Conservation (phyloP, 441 rosid genomes). For the Bocquillonia castaneifolia region DNA sequence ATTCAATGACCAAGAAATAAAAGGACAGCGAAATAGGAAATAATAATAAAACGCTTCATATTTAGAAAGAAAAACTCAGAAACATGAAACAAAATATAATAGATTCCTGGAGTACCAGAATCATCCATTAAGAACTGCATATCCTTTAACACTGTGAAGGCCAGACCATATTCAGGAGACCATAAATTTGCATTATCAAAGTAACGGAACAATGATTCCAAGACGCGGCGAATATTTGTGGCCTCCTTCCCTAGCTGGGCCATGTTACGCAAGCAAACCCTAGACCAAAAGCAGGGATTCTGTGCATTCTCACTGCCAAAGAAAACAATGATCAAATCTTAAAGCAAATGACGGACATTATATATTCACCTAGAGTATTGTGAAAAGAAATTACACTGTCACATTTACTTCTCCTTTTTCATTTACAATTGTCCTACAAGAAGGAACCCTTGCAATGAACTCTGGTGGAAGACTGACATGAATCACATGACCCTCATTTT, state of each 20-base stretch:
- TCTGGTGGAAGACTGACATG: conserved; percentile 41
- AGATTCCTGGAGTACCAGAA: conserved; percentile 44
- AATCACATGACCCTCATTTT: conserved; percentile 62
- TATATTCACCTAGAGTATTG: conserved; percentile 16
- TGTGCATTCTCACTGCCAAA: conserved; percentile 62
- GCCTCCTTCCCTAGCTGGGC: conserved; percentile 88
- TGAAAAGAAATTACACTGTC: conserved; percentile 56
- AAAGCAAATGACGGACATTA: conserved; percentile 11
- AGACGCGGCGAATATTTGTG: conserved; percentile 72
- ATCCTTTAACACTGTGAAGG: conserved; percentile 71
- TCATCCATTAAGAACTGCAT: conserved; percentile 74
- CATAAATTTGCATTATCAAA: conserved; percentile 64
- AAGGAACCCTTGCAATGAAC: conserved; percentile 45
- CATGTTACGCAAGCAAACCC: conserved; percentile 85
- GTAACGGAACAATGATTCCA: conserved; percentile 82
- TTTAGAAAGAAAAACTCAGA: neutral
- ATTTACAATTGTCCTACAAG: conserved; percentile 71
- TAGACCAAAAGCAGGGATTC: conserved; percentile 87
- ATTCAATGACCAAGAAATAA: conserved; percentile 15
- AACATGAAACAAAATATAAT: conserved; percentile 9
- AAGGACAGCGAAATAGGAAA: conserved; percentile 13
- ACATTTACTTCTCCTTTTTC: conserved; percentile 71
- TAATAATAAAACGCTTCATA: conserved; percentile 11
- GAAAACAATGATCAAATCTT: conserved; percentile 23
- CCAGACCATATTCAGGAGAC: conserved; percentile 74